Percentiles rank a stretch among this genome's conserved stretches.
phyloP scores from a whole-genome alignment of 495 filamentous ascomycete species.

The Aspergillus coremiiformis region DNA sequence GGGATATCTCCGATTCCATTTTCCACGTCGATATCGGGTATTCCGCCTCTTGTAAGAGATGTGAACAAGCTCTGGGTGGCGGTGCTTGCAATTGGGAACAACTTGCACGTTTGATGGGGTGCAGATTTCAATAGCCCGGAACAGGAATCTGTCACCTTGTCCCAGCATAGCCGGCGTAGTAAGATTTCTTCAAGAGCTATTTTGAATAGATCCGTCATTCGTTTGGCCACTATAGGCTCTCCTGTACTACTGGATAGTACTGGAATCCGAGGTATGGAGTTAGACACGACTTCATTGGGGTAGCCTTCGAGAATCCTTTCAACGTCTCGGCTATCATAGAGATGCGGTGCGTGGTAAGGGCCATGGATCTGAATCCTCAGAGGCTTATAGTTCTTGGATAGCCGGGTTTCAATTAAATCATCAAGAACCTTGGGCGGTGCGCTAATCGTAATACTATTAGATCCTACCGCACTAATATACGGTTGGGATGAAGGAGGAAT shows the following conservation, averaged over 20 bases:
- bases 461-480: conserved; percentile 68
- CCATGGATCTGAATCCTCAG: conserved; percentile 66
- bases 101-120: not conserved
- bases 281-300: conserved; percentile 15
- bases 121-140: conserved; percentile 5
- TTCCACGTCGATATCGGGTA: conserved; percentile 23
- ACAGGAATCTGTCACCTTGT: conserved; percentile 14
- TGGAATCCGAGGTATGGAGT: conserved; percentile 41
- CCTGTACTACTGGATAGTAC: conserved; percentile 55
- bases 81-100: conserved; percentile 14
- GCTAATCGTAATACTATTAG: conserved; percentile 65
- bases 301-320: conserved; percentile 48
- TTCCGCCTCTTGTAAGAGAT: conserved; percentile 24
- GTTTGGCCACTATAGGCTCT: conserved; percentile 32
- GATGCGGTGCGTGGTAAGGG: conserved; percentile 72
- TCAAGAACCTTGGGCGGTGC: conserved; percentile 63
- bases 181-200: conserved; percentile 14
- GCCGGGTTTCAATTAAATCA: conserved; percentile 44
- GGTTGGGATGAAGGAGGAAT: conserved; percentile 54
- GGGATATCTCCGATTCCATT: conserved; percentile 11
- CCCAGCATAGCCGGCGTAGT: conserved; percentile 12
- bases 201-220: conserved; percentile 8
- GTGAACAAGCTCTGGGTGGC: conserved; percentile 28
- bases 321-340: conserved; percentile 56
- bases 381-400: conserved; percentile 48